Base-by-base conservation (phyloP, 1,139 yeast genomes). In the Pichia sp. region DNA sequence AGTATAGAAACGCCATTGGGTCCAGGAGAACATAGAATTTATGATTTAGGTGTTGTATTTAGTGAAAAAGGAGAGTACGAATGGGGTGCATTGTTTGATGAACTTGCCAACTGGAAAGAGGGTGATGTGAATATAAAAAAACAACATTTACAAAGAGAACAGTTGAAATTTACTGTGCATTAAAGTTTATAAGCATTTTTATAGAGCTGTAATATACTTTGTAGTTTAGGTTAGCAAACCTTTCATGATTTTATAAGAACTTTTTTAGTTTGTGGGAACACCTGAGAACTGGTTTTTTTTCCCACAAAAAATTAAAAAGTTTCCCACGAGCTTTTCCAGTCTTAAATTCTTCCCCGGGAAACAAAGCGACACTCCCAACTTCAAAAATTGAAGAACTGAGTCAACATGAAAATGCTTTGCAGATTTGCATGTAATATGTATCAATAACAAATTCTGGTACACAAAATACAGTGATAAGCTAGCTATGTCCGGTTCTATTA, bases 11-110 rank as follows among this genome's bases (percentile, higher is more conserved):
- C 69, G 0, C 62, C 66, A 2, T 62, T 87, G 1, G 60, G 59
- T 3, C 75, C 84, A 0, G 79, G 79, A 0, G 74, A 69, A 29
- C 62, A 72, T 0, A 53, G 67, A 11, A 70, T 68, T 11, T 65
- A 79, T 18, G 72, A 71, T 22, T 62, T 83, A 49, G 83, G 88
- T 7, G 77, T 84, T 52, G 76, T 82, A 25, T 74, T 85, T 22
- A 69, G 88, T 49, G 87, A 83, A 50, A 74, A 76, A 44, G 96
- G 96, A 1, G 85, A 81, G 52, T 87, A 82, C 63, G 91, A 85
- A 65, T 86, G 95, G 89, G 87, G 90, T 0, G 77, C 82, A 0
- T 68, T 86, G 3, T 73, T 87, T 57, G 95, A 87, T 56, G 76
- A 75, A 31, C 50, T 66, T 56, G 56, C 49, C 5, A 62, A 60